Evolutionary conservation across 1,284 basidiomycete species (phyloP), one percentile per base, ranked within the genome.

Genomic region (Ustilago bromivora): DNA sequence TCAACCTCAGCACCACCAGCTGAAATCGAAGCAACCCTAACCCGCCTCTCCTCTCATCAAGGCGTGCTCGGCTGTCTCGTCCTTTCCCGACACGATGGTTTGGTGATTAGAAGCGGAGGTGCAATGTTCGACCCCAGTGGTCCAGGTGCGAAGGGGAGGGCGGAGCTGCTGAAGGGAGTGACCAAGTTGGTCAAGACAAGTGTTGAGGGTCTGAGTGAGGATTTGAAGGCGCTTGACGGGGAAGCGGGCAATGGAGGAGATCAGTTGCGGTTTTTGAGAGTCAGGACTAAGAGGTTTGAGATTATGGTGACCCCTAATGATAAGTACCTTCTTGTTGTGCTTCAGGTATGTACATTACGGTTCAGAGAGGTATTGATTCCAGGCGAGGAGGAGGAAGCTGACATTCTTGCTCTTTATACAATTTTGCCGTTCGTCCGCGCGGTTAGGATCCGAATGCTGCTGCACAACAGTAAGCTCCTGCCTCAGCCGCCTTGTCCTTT

Each of bases 121-220:
- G 43, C 84, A 87, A 76, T 71, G 89, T 84, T 84, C 46, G 82
- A 84, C 17, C 82, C 80, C 2, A 71, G 61, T 17, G 81, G 81
- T 13, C 80, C 80, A 1, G 81, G 82, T 13, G 80, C 82, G 0
- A 68, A 66, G 17, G 66, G 68, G 17, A 46, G 81, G 11, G 78
- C 78, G 1, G 78, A 81, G 38, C 36, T 72, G 60, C 64, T 82
- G 8, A 80, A 76, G 51, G 76, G 61, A 52, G 72, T 82, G 10
- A 79, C 80, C 6, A 65, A 58, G n/a, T 61, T 83, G 40, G 82
- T 82, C 41, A 67, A 77, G 49, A 66, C 51, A 19, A 63, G 52
- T 19, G 70, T 81, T 2, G 73, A 72, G 31, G 63, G 57, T 10
- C 35, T 82, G 41, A 72, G 62, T 35, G 51, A 40, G 31, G 80